Evolutionary conservation across 495 filamentous ascomycete species (phyloP), one percentile per base, ranked within the genome.

Genomic region (Penicillium nucicola): DNA sequence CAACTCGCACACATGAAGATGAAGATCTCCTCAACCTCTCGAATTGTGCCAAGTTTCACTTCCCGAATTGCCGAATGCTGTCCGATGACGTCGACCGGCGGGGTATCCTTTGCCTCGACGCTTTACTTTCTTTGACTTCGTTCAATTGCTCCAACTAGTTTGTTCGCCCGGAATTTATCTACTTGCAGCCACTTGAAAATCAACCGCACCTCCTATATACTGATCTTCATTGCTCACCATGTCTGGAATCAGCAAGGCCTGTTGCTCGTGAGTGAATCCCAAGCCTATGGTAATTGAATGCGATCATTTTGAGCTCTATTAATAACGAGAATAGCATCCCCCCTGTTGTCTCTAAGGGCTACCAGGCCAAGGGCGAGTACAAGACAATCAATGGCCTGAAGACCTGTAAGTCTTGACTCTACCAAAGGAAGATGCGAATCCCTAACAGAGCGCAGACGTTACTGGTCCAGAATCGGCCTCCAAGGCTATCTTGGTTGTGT

Each of bases 291-390:
- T 10, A 2, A 44, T 20, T 0, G 7, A 18, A 8, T 28, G 33
- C 10, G 20, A 6, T 36, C 15, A 28, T 18, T n/a, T 33, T 7
- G 3, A 31, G 9, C 20, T n/a, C 30, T 38, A 18, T 45, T 50
- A 22, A 59, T 42, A 12, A 15, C 35, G 19, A 22, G 23, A 19
- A 28, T 17, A 55, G 72, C 13, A 73, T 82, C 48, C 81, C 82
- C 5, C 80, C 82, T 10, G 68, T 84, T 32, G 64, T 82, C 15
- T 67, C 69, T 50, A 77, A 81, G 52, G 78, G 67, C 47, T 86
- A 85, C 67, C 60, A 76, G 50, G 60, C 74, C 54, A 86, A 85
- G 64, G 83, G 83, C 44, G 67, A 76, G 60, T 86, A 82, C 60
- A 77, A 81, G 57, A 79, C 74, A 35, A 69, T 84, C 64, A 76